These are phyloP conservation scores for Rhizophagus clarus DNA, from an alignment of 192 early-diverging fungal genomes.

Conservation along the genomic window DNA sequence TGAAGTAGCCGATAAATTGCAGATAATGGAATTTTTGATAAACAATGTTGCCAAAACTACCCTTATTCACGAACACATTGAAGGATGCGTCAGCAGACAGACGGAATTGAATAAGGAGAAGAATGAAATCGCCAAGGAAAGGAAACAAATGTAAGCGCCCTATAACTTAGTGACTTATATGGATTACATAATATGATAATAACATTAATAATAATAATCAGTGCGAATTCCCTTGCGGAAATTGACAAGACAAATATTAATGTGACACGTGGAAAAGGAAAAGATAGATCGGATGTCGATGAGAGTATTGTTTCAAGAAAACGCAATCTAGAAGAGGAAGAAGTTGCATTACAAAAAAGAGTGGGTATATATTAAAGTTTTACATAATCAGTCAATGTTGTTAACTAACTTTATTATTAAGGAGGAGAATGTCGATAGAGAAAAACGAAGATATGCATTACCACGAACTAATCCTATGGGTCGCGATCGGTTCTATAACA, in stretches of 20 bases:
- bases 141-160: constrained; percentile 58
- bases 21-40: constrained; percentile 61
- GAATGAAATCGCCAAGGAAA: constrained; percentile 68
- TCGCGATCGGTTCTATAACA: constrained; percentile 81
- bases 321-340: constrained; percentile 54
- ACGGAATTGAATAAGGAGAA: constrained; percentile 76
- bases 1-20: constrained; percentile 57
- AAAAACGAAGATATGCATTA: constrained; percentile 63
- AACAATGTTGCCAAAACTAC: constrained; percentile 63
- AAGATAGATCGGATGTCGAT: neutral
- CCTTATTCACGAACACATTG: constrained; percentile 65
- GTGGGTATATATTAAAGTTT: neutral
- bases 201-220: neutral
- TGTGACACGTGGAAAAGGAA: neutral
- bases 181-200: neutral
- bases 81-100: constrained; percentile 69
- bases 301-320: constrained; percentile 42
- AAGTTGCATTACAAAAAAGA: constrained; percentile 51
- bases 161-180: constrained; percentile 12
- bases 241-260: constrained; percentile 12
- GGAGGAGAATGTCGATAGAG: constrained; percentile 72
- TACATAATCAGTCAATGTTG: neutral
- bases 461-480: constrained; percentile 77
- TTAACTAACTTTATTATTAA: constrained; percentile 27
- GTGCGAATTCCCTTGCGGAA: constrained; percentile 16